Evolutionary conservation across 2,329 filamentous ascomycete genomes (phyloP).

Genomic region (Aspergillus piperis): DNA sequence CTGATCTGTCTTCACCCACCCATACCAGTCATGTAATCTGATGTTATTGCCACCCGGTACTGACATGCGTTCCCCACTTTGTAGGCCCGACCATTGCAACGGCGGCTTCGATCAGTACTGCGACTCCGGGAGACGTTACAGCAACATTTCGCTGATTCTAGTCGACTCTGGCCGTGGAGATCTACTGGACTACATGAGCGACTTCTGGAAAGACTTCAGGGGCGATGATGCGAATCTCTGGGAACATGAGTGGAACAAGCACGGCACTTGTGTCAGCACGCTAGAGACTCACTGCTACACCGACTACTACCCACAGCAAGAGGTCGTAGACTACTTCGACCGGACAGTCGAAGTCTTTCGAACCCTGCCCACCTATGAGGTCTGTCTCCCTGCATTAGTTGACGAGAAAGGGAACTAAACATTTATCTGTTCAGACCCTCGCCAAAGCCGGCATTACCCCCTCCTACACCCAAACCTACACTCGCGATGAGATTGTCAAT

Average conservation of each 20-base stretch:
- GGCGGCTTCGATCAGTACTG: constrained; percentile 69
- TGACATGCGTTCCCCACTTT: neutral
- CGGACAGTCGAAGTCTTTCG: constrained; percentile 67
- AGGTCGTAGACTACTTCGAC: constrained; percentile 70
- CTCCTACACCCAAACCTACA: constrained; percentile 58
- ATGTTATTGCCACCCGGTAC: neutral
- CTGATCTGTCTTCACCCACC: neutral
- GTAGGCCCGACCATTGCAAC: constrained; percentile 67
- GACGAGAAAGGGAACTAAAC: constrained; percentile 7
- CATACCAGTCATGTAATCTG: neutral
- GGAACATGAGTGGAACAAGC: constrained; percentile 75
- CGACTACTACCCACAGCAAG: constrained; percentile 61
- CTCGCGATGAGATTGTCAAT: constrained; percentile 58
- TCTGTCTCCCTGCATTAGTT: constrained; percentile 26
- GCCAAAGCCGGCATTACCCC: constrained; percentile 62
- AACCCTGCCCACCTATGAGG: constrained; percentile 64
- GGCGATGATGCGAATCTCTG: constrained; percentile 67
- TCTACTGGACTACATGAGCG: constrained; percentile 66
- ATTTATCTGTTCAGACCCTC: constrained; percentile 50
- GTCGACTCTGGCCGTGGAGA: constrained; percentile 55
- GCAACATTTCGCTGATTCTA: constrained; percentile 66
- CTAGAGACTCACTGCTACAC: constrained; percentile 67
- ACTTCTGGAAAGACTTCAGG: constrained; percentile 70
- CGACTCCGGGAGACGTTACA: constrained; percentile 62
- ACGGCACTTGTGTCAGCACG: constrained; percentile 74